Percentiles rank a stretch among this genome's conserved stretches.
These are phyloP conservation scores for Halophytophthora batemanensis DNA, from an alignment of 352 stramenopile genomes.

Conservation along the genomic window DNA sequence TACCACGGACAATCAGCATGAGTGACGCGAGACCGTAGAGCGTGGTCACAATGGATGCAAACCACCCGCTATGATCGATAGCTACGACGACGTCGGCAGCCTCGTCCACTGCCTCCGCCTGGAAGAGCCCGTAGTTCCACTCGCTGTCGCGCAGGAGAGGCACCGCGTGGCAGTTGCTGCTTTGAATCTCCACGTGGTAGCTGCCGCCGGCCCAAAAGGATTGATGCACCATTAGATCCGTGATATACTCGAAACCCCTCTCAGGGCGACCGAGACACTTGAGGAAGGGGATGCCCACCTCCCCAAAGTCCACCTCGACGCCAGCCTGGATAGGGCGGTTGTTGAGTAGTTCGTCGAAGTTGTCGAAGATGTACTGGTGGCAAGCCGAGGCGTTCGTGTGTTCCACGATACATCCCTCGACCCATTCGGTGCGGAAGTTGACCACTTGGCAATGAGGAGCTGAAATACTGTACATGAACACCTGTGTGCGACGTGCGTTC, in stretches of 20 bases:
- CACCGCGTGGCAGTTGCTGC: constrained; percentile 43
- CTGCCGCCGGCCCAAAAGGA: constrained; percentile 50
- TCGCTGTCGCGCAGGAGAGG: constrained; percentile 37
- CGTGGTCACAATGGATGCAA: constrained; percentile 31
- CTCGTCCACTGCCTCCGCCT: constrained; percentile 36
- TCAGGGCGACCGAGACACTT: constrained; percentile 42
- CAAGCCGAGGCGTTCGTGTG: constrained; percentile 30
- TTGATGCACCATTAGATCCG: constrained; percentile 58
- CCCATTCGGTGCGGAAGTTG: constrained; percentile 39
- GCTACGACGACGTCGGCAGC: constrained; percentile 40
- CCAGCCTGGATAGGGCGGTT: constrained; percentile 36
- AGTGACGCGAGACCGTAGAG: constrained; percentile 50
- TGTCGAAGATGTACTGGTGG: constrained; percentile 50
- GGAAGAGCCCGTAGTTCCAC: constrained; percentile 45
- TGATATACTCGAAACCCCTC: constrained; percentile 45
- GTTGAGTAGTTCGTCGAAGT: constrained; percentile 35
- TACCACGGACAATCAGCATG: constrained; percentile 41
- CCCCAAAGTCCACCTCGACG: constrained; percentile 38
- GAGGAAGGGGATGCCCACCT: constrained; percentile 41
- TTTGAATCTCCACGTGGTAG: constrained; percentile 55
- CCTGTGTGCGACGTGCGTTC: constrained; percentile 29
- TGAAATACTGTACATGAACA: constrained; percentile 46
- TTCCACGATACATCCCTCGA: constrained; percentile 31
- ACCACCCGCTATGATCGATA: constrained; percentile 41
- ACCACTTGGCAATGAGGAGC: constrained; percentile 36